phyloP scores from a whole-genome alignment of 2,329 filamentous ascomycete genomes.

The Nemania serpens region DNA sequence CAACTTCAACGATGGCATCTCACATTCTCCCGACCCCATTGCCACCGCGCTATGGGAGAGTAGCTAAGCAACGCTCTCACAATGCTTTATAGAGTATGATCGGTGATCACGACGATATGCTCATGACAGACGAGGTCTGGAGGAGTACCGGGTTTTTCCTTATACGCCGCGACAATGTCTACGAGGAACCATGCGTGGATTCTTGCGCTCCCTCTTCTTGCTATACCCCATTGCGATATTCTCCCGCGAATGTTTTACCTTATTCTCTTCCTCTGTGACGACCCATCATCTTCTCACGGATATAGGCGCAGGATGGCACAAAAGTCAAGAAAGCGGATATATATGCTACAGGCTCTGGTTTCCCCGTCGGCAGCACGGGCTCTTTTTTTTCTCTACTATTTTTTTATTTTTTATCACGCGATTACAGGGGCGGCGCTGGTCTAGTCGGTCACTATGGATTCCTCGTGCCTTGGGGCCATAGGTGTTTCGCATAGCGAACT shows the following conservation, averaged over 20 bases:
- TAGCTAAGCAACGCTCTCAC: slow-evolving; percentile 6
- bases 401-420: slow-evolving; percentile 3
- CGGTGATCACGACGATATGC: slow-evolving; percentile 14
- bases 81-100: background rate
- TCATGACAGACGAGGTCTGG: slow-evolving; percentile 23
- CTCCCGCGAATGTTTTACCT: slow-evolving; percentile 25
- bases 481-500: slow-evolving; percentile 18
- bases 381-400: background rate
- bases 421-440: slow-evolving; percentile 17
- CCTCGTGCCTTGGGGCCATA: background rate
- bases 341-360: slow-evolving; percentile 10
- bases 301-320: slow-evolving; percentile 22
- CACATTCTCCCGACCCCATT: slow-evolving; percentile 43
- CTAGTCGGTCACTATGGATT: slow-evolving; percentile 14
- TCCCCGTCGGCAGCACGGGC: slow-evolving; percentile 8
- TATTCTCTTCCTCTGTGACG: slow-evolving; percentile 30
- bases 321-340: slow-evolving; percentile 23
- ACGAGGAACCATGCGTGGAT: slow-evolving; percentile 19
- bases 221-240: slow-evolving; percentile 30
- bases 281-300: slow-evolving; percentile 25
- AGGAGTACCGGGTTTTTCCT: slow-evolving; percentile 10
- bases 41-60: slow-evolving; percentile 40
- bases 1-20: slow-evolving; percentile 44
- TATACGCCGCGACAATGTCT: slow-evolving; percentile 26
- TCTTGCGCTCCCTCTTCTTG: slow-evolving; percentile 14